Evolutionary conservation across 2,329 filamentous ascomycete genomes (phyloP), one percentile per base, ranked within the genome.

Genomic region (Monilinia polystroma): DNA sequence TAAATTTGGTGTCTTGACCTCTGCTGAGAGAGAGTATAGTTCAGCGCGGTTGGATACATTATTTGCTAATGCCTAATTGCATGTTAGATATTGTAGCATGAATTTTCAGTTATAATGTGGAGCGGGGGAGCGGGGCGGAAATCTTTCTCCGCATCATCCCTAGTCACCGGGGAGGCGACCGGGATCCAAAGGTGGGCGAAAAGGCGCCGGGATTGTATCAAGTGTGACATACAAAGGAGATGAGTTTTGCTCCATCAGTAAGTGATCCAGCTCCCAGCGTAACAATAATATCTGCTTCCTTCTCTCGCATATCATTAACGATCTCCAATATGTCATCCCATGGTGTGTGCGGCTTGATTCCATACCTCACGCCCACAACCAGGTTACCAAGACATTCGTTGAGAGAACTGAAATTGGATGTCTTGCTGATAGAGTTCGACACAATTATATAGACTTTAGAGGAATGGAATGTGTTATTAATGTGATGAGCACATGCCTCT

Each of bases 251-350:
- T 12, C 74, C 76, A 66, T 77, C 76, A 23, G 75, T 73, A 47
- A 77, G 69, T 45, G 70, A 73, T 1, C 76, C 75, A n/a, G 73
- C 76, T 38, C 76, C 76, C 6, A 78, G 70, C 0, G 76, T 78
- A 35, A 78, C 67, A 72, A 76, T 73, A 18, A 73, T 66, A 67
- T 77, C 75, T 14, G 68, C 73, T 18, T 55, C 32, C 54, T 70
- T 72, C 14, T 63, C 67, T 47, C 70, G 67, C 4, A 76, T 54
- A 16, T 76, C 75, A 5, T 70, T 64, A 8, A 72, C 64, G n/a
- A 77, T 70, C 14, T 74, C 75, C 0, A 77, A 55, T 35, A 77
- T 68, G 54, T 76, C 75, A 45, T 72, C 72, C 72, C 72, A 77
- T 20, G 74, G 76, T 1, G 75, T 75, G 59, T 77, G 76, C 6